A percentile compares a stretch with the other conserved stretches of the same genome.
These are phyloP conservation scores for Aspergillus jensenii DNA, from an alignment of 2,329 filamentous ascomycete species.

Conservation along the genomic window DNA sequence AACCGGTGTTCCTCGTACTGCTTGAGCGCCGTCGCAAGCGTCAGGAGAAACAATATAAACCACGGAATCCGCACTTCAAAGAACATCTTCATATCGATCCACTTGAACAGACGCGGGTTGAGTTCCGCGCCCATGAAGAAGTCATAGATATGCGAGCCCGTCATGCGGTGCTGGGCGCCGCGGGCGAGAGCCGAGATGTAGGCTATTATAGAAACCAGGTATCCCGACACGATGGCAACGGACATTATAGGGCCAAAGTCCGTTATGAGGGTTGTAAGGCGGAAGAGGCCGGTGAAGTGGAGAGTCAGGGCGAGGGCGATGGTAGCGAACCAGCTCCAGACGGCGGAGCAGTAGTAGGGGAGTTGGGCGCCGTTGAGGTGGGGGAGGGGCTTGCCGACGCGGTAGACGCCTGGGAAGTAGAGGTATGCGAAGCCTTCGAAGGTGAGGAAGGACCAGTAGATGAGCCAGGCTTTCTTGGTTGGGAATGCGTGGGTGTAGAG, in stretches of 20 bases:
- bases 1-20: slow-evolving; percentile 83
- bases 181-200: slow-evolving; percentile 82
- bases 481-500: slow-evolving; percentile 84
- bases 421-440: slow-evolving; percentile 82
- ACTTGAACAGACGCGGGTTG: slow-evolving; percentile 78
- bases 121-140: slow-evolving; percentile 89
- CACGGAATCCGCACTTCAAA: slow-evolving; percentile 92
- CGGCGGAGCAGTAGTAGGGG: slow-evolving; percentile 88
- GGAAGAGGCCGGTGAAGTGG: slow-evolving; percentile 81
- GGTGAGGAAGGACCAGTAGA: slow-evolving; percentile 92
- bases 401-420: slow-evolving; percentile 79
- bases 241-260: slow-evolving; percentile 92
- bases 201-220: slow-evolving; percentile 74
- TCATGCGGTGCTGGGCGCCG: slow-evolving; percentile 87
- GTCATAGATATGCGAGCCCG: slow-evolving; percentile 74
- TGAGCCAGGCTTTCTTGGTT: slow-evolving; percentile 74
- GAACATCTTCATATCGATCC: slow-evolving; percentile 92
- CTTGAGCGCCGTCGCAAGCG: slow-evolving; percentile 69
- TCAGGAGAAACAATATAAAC: slow-evolving; percentile 82
- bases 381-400: slow-evolving; percentile 81
- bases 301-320: slow-evolving; percentile 67
- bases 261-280: slow-evolving; percentile 84
- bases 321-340: slow-evolving; percentile 81
- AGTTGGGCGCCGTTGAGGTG: slow-evolving; percentile 81
- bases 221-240: slow-evolving; percentile 88